Evolutionary conservation across 139 green algal species (phyloP).

Genomic region (Zygnema cylindricum): DNA sequence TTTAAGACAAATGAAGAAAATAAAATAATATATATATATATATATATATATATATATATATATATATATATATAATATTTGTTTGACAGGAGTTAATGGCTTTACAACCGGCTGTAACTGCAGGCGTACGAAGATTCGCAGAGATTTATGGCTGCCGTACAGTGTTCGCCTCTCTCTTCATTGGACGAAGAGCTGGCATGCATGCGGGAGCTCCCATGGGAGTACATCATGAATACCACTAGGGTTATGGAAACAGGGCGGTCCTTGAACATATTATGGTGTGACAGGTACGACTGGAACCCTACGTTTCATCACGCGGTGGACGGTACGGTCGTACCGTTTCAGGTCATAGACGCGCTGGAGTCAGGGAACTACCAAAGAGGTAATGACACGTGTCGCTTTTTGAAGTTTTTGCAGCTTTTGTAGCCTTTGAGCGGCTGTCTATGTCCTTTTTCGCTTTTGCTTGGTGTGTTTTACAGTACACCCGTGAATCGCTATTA

Average conservation of each 20-base stretch:
- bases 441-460: too few relatives aligned
- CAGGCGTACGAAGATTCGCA: not conserved
- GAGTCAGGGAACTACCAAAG: not conserved
- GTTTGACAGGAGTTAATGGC: too few relatives aligned
- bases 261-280: not conserved
- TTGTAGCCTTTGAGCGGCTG: too few relatives aligned
- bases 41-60: too few relatives aligned
- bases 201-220: not conserved
- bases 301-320: not conserved
- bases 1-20: too few relatives aligned
- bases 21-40: too few relatives aligned
- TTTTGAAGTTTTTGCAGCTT: too few relatives aligned
- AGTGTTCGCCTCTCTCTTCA: not conserved
- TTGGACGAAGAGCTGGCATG: not conserved
- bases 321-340: not conserved
- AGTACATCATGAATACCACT: not conserved
- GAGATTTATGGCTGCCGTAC: not conserved
- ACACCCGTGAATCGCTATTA: too few relatives aligned
- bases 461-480: too few relatives aligned
- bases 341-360: not conserved
- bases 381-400: too few relatives aligned
- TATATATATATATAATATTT: too few relatives aligned
- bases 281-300: not conserved
- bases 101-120: too few relatives aligned
- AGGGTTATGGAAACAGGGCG: not conserved